Base-by-base conservation (phyloP, 768 basidiomycete genomes). In the Lentinula sp. region DNA sequence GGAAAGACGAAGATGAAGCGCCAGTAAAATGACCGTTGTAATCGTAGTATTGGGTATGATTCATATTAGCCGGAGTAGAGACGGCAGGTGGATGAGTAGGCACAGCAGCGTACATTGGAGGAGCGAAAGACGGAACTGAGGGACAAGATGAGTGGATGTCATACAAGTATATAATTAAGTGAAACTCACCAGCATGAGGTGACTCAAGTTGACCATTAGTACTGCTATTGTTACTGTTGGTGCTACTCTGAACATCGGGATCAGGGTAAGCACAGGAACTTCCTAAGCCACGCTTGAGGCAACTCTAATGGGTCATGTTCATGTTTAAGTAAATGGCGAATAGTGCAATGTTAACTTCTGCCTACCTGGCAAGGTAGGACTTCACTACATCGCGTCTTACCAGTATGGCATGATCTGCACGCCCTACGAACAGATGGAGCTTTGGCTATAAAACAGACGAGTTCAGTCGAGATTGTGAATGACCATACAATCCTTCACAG, bases 361-460 rank as follows among this genome's bases (percentile, higher is more conserved):
- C 68, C 37, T 50, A 88, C 89, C 84, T 91, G 90, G 73, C 90
- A 92, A 7, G 90, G 90, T 18, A 92, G 79, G 37, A 84, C 85
- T 73, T 92, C 90, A 66, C 88, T 90, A 67, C 90, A 92, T 66
- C 90, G 78, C 12, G 90, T 92, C 76, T 92, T 92, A 56, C 90
- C 90, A 55, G 88, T 77, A 72, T 92, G 90, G 73, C 90, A 92
- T 13, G 90, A 87, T 42, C 85, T 81, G 65, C 90, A 92, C 0
- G 90, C 90, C 64, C 90, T 80, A 64, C 90, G 83, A 59, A 91
- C 90, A 48, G 89, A 91, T 36, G 90, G 89, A 48, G 86, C 87
- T 74, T 92, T 91, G 62, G 88, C 88, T 90, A 70, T 54, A 60
- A 52, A 64, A 52, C 52, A 55, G 65, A 57, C 4, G n/a, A 55